These are phyloP conservation scores for Leccinum olivaceopallidum DNA, from an alignment of 768 basidiomycete genomes.

Conservation along the genomic window DNA sequence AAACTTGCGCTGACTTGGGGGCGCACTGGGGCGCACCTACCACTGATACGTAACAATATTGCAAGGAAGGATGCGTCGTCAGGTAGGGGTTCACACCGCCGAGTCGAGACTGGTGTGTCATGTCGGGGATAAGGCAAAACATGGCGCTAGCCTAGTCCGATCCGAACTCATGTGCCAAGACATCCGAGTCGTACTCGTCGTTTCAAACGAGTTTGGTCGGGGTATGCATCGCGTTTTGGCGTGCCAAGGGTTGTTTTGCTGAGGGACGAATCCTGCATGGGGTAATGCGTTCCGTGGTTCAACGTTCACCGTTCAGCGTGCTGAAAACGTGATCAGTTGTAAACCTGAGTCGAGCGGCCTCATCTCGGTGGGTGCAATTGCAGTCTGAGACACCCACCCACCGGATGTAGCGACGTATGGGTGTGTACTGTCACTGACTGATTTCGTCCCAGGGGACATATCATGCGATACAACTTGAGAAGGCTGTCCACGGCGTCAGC, in stretches of 20 bases:
- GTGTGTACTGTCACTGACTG: background rate
- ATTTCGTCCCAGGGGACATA: background rate
- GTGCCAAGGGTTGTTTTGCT: background rate
- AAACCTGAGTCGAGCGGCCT: background rate
- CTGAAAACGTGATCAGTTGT: background rate
- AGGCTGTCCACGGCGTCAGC: background rate
- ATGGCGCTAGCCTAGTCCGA: background rate
- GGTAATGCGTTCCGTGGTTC: background rate
- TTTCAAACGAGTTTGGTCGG: background rate
- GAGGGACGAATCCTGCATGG: too few relatives aligned
- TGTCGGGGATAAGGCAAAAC: too few relatives aligned
- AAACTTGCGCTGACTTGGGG: background rate
- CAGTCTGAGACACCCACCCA: background rate
- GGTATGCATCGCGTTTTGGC: background rate
- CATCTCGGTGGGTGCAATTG: background rate
- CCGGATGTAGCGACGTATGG: too few relatives aligned
- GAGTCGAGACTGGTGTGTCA: too few relatives aligned
- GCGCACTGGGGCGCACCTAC: constrained; percentile 33
- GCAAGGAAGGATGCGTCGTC: too few relatives aligned
- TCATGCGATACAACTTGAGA: background rate
- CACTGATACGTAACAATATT: too few relatives aligned
- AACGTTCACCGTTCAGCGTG: background rate
- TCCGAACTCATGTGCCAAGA: background rate
- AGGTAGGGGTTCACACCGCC: too few relatives aligned
- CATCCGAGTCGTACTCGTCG: background rate